Conservation (phyloP, 805 yeast genomes). For the Candida quercuum region DNA sequence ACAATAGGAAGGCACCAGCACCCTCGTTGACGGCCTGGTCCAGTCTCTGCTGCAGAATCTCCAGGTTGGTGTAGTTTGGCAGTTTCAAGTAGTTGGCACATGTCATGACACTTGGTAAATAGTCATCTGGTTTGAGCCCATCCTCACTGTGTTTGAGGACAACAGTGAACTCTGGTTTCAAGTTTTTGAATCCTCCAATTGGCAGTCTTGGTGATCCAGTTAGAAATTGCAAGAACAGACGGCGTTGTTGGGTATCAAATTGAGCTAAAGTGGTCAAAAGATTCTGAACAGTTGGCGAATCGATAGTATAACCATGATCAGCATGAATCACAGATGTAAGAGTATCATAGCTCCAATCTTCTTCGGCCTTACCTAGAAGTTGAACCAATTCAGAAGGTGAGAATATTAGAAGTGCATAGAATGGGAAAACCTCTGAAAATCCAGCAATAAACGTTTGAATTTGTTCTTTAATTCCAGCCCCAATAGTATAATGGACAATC, state of each 20-base stretch:
- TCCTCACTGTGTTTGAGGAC: constrained; percentile 80
- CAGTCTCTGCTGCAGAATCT: constrained; percentile 53
- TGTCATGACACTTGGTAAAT: constrained; percentile 95
- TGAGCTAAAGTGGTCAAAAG: constrained; percentile 57
- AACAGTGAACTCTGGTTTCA: constrained; percentile 80
- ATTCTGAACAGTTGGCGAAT: constrained; percentile 55
- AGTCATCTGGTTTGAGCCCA: constrained; percentile 64
- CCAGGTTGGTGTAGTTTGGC: constrained; percentile 70
- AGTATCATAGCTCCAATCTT: constrained; percentile 78
- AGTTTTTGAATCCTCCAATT: constrained; percentile 83
- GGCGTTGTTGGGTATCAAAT: constrained; percentile 49
- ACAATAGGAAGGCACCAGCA: constrained; percentile 77
- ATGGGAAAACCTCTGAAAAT: constrained; percentile 79
- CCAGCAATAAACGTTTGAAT: constrained; percentile 70
- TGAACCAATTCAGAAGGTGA: constrained; percentile 67
- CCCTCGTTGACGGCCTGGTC: constrained; percentile 80
- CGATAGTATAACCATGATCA: constrained; percentile 83
- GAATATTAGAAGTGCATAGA: constrained; percentile 62
- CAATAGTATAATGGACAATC: constrained; percentile 55
- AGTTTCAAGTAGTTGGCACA: constrained; percentile 92
- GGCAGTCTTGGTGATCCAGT: constrained; percentile 95
- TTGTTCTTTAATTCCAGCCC: constrained; percentile 60
- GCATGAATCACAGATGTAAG: constrained; percentile 62
- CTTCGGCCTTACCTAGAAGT: constrained; percentile 72
- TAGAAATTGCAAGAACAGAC: constrained; percentile 76